Evolutionary conservation across 2,329 filamentous ascomycete species (phyloP), one percentile per base, ranked within the genome.

Genomic region (Verticillium zaregamsianum): DNA sequence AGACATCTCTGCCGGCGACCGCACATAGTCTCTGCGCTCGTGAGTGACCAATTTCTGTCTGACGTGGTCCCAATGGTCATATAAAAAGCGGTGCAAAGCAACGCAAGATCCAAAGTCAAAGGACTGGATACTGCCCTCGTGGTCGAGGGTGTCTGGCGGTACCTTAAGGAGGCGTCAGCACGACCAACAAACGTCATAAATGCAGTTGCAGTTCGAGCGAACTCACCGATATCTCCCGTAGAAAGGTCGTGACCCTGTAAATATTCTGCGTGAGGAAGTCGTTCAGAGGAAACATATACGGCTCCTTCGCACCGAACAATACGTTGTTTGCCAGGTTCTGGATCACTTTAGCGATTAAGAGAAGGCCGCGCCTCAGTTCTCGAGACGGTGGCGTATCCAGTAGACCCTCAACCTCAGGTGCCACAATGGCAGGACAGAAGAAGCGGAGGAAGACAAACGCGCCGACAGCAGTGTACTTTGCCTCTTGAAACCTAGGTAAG

Each of bases 261-360:
- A 90, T 90, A 66, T 90, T 88, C 65, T 88, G 80, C 0, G 86
- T 86, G 25, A 90, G 73, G 64, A 90, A 90, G 62, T 88, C 83
- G 68, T 90, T 90, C 25, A 90, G 74, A 1, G 88, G 86, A 64
- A 86, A 88, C 88, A 90, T 90, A 68, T 89, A 90, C 3, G 86
- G 85, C 69, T 90, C 88, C 71, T 90, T 90, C 37, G 86, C 86
- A 4, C 88, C 88, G 66, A 90, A 90, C 1, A 90, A 77, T 32
- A 90, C 87, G 62, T 90, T 90, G 68, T 90, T 90, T 39, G 88
- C 88, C 39, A 90, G 77, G 68, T 90, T 90, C 67, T 90, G 88
- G 25, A 90, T 84, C 62, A 90, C 84, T 69, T 90, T 90, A 58
- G 88, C 87, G 66, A 90, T 90, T 35, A 90, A 79, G 33, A 90